Base-by-base conservation (phyloP, 2,329 filamentous ascomycete species). In the Penicillium sp. region DNA sequence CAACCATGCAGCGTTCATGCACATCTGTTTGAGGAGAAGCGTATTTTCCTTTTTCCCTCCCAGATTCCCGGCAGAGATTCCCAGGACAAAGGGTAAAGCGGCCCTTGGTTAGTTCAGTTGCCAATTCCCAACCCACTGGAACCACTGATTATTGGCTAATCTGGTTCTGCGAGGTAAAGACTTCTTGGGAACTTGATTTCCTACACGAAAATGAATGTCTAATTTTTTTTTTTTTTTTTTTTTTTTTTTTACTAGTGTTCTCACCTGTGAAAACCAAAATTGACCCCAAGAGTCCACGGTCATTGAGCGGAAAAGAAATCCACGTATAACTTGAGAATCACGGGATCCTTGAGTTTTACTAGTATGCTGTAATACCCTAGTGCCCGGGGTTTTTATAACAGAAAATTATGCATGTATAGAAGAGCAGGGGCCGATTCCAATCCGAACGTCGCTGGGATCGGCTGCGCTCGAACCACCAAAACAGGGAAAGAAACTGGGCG, bases 111-210 rank as follows among this genome's bases (percentile, higher is more conserved):
- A 49, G 57, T 44, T 55, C 53, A 57, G 57, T 60, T 61, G 56
- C 33, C 39, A 63, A 60, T 67, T 68, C 66, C 70, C 70, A 68
- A 63, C 60, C 52, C 48, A 56, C 55, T 65, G 70, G 70, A 56
- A 68, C 66, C 53, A 45, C 35, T 56, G 58, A 52, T 51, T 51
- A 72, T 72, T 72, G 70, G 70, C 46, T 49, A 58, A 63, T 58
- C 63, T 33, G 45, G 24, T n/a, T 27, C 44, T 46, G 39, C 24
- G 44, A 48, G 50, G 6, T 53, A 6, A 14, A 43, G 21, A 52
- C 22, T 19, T 19, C 41, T 46, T 52, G 16, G 43, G 29, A 37
- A 33, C n/a, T 19, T 43, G 43, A 29, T 24, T 31, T 44, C 29
- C 26, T 46, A 16, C 41, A 16, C 19, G 16, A 8, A 26, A 33